Evolutionary conservation across 164 flowering plant species (phyloP), one percentile per base, ranked within the genome.

Genomic region (Umbellularia californica): DNA sequence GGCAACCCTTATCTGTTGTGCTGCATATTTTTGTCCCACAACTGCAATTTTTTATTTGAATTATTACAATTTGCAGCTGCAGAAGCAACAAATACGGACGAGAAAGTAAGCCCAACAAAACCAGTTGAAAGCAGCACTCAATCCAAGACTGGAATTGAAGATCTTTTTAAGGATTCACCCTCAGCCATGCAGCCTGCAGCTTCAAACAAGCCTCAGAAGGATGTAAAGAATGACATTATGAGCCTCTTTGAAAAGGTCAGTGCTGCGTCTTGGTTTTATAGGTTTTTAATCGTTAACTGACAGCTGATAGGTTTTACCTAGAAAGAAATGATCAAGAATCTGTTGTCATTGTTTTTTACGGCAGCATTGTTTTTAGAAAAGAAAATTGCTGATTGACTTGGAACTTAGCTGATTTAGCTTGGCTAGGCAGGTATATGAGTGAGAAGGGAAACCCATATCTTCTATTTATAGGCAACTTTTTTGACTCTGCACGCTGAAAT

Each of bases 221-320:
- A 91, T 83, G 86, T 85, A 5, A 93, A 95, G 83, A 88, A 78
- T 80, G 98, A 95, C 81, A 95, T 95, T 60, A 89, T 95, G 98
- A 87, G 91, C 84, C 98, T 95, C 66, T 95, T 95, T 83, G 98
- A 95, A 81, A 95, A 95, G 98, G 99, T 74, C 10, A 66, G 55
- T 35, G 24, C 41, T 69, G 27, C 17, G 13, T 69, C 47, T 35
- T 47, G 71, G 55, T 69, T 19, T 30, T 69, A 20, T 69, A 47
- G 50, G 22, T 33, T 72, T 64, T 23, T 25, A 41, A 41, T 41
- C 11, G 19, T 64, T 3, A 64, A 14, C 24, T 11, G 28, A 64
- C 19, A 12, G 14, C 25, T 64, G 15, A 64, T 64, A 23, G n/a
- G 67, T 64, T 12, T 10, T 64, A 64, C 17, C 67, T 3, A 23